phyloP scores from a whole-genome alignment of 306 rosid genomes.

The Ammopiptanthus mongolicus region DNA sequence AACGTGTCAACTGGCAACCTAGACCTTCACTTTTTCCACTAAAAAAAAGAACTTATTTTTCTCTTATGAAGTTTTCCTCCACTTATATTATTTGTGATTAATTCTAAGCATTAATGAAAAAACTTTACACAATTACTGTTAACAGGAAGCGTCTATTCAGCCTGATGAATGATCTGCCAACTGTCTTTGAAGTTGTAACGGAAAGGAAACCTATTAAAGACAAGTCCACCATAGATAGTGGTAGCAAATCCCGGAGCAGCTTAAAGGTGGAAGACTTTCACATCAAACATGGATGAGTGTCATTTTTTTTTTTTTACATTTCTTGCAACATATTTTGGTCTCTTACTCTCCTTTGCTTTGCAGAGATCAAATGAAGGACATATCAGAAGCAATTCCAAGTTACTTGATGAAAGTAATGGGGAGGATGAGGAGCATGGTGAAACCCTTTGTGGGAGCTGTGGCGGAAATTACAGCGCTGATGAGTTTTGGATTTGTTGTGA shows the following conservation, averaged over 20 bases:
- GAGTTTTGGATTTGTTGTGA: slow-evolving; percentile 68
- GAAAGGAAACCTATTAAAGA: slow-evolving; percentile 49
- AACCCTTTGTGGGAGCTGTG: slow-evolving; percentile 62
- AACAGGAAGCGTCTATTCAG: slow-evolving; percentile 55
- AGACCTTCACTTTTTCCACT: background rate
- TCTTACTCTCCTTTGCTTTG: slow-evolving; percentile 2
- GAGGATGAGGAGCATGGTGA: slow-evolving; percentile 32
- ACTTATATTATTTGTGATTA: background rate
- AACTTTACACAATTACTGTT: background rate
- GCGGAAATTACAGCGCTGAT: slow-evolving; percentile 44
- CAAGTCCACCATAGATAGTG: slow-evolving; percentile 45
- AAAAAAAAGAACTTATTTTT: background rate
- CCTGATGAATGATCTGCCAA: slow-evolving; percentile 57
- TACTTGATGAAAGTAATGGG: slow-evolving; percentile 37
- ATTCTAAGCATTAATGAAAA: background rate
- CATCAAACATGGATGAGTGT: background rate
- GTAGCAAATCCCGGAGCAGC: slow-evolving; percentile 53
- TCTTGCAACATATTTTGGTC: background rate
- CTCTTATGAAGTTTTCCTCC: background rate
- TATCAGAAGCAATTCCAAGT: slow-evolving; percentile 34
- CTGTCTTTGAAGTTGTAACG: slow-evolving; percentile 53
- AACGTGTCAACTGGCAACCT: background rate
- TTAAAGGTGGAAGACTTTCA: slow-evolving; percentile 38
- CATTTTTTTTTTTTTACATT: background rate
- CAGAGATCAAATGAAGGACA: slow-evolving; percentile 53